Conservation (phyloP, 768 basidiomycete species). For the Grammothele lineata region DNA sequence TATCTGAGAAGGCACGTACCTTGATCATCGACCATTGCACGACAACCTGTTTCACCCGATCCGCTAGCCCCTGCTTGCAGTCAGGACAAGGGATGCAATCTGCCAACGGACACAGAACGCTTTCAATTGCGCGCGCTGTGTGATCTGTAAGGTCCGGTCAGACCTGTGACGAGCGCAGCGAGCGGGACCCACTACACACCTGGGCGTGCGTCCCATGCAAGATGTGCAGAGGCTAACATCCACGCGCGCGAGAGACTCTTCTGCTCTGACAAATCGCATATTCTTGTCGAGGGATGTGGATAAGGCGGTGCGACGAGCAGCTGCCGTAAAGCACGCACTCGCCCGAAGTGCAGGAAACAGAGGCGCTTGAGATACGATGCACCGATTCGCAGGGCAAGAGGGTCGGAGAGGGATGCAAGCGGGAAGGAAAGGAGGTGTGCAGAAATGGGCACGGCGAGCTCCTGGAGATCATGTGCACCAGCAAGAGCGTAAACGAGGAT, state of each 20-base stretch:
- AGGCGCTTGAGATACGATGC: conserved; percentile 38
- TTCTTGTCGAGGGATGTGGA: conserved; percentile 17
- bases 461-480: conserved; percentile 27
- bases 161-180: background rate
- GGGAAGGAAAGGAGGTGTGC: conserved; percentile 33
- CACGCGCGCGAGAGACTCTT: conserved; percentile 26
- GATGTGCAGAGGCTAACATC: conserved; percentile 23
- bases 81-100: conserved; percentile 67
- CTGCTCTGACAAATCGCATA: conserved; percentile 20
- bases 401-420: conserved; percentile 31
- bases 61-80: conserved; percentile 55
- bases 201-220: conserved; percentile 25
- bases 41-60: conserved; percentile 64
- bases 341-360: conserved; percentile 32
- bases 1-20: conserved; percentile 37
- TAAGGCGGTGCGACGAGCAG: conserved; percentile 22
- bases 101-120: conserved; percentile 59
- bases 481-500: conserved; percentile 40
- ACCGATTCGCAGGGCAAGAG: conserved; percentile 33
- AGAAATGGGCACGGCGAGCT: conserved; percentile 36
- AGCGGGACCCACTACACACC: conserved; percentile 29
- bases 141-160: conserved; percentile 46
- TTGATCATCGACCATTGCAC: conserved; percentile 78
- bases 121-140: conserved; percentile 64
- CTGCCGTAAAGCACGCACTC: conserved; percentile 31